Evolutionary conservation across 2,329 filamentous ascomycete species (phyloP), one percentile per base, ranked within the genome.

Genomic region (Aotearoamyces nothofagi): DNA sequence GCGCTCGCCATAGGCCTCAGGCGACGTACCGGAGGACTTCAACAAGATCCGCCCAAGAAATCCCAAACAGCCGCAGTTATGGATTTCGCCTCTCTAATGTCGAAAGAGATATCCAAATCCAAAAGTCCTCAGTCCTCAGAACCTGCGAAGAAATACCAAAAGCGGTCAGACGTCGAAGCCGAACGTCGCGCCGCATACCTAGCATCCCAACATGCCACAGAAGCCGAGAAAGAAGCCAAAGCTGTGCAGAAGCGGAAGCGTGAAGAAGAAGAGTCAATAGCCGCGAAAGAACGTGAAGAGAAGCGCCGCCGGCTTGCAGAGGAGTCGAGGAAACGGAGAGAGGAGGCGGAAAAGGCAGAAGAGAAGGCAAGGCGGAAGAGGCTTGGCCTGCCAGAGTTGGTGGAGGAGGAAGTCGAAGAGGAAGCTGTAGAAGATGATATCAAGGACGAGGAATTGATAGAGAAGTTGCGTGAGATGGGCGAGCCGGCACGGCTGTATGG

Each of bases 11-110:
- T n/a, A n/a, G n/a, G n/a, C n/a, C n/a, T n/a, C n/a, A n/a, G n/a
- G n/a, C n/a, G n/a, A n/a, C n/a, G n/a, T n/a, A n/a, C n/a, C n/a
- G n/a, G n/a, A n/a, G n/a, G n/a, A n/a, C n/a, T n/a, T n/a, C n/a
- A n/a, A n/a, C n/a, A n/a, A n/a, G n/a, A n/a, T n/a, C n/a, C n/a
- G n/a, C n/a, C n/a, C n/a, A n/a, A n/a, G n/a, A n/a, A n/a, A n/a
- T n/a, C n/a, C n/a, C n/a, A n/a, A n/a, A n/a, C n/a, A n/a, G 33
- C 29, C 32, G 28, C 37, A 49, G 62, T 36, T 41, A 98, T 98
- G 90, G 86, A 98, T 55, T 98, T 98, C 60, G 84, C 84, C 36
- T 71, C 83, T 19, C 61, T 98, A 26, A 92, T 98, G 82, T 74
- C 80, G 46, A 79, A 83, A 49, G 84, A 93, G 55, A 90, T 98